phyloP scores from a whole-genome alignment of 257 asterid species.

The Jacaranda mimosifolia region DNA sequence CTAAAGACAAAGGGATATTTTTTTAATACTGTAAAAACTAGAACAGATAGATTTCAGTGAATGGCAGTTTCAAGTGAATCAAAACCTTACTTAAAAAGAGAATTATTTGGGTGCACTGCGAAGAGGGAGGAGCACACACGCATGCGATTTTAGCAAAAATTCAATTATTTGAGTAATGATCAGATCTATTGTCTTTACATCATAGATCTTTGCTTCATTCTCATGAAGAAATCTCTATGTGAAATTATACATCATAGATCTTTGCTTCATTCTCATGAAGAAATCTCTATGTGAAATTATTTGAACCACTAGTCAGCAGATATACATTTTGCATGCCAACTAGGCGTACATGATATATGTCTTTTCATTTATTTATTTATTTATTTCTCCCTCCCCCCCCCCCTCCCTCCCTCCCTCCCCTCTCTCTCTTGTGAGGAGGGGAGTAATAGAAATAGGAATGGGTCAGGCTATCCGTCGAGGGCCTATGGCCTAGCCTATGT shows the following conservation, averaged over 20 bases:
- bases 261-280: background rate
- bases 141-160: constrained; percentile 44
- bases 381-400: no score
- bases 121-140: constrained; percentile 29
- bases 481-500: no score
- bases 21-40: background rate
- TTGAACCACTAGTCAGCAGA: no score
- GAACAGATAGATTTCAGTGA: background rate
- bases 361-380: no score
- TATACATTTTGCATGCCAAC: no score
- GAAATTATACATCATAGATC: constrained; percentile 16
- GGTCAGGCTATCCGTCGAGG: no score
- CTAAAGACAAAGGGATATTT: background rate
- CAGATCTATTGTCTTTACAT: constrained; percentile 2
- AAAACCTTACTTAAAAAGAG: constrained; percentile 23
- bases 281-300: no score
- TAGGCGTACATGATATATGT: no score
- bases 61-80: constrained; percentile 7
- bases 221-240: background rate
- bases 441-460: no score
- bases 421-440: no score
- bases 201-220: constrained; percentile 13
- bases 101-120: constrained; percentile 42
- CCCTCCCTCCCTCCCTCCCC: no score
- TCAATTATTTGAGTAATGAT: constrained; percentile 21